These are phyloP conservation scores for Chaetomium olivaceum DNA, from an alignment of 2,329 filamentous ascomycete genomes.

Conservation along the genomic window DNA sequence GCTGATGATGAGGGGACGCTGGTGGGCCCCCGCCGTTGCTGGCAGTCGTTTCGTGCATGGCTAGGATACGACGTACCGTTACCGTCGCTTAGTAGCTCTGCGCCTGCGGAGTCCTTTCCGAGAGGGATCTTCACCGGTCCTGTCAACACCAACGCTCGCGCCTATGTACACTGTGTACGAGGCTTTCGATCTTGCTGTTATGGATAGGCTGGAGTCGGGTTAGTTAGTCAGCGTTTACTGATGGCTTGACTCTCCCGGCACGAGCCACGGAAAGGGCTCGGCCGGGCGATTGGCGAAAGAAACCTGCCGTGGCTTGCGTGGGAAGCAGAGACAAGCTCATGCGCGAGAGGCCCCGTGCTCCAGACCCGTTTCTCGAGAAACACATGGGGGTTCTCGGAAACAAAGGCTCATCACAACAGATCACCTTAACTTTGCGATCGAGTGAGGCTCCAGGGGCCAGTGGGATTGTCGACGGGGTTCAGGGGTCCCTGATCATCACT, in stretches of 20 bases:
- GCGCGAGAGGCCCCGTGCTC: slow-evolving; percentile 14
- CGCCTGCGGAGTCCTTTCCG: not conserved
- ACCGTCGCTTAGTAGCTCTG: slow-evolving; percentile 24
- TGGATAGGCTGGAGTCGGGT: not conserved
- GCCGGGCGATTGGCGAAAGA: not conserved
- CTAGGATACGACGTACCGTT: slow-evolving; percentile 26
- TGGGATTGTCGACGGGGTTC: slow-evolving; percentile 26
- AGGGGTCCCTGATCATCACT: slow-evolving; percentile 35
- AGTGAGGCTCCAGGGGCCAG: slow-evolving; percentile 6
- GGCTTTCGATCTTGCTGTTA: not conserved
- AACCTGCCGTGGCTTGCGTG: not conserved
- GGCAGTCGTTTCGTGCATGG: slow-evolving; percentile 21
- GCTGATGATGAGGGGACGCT: not conserved
- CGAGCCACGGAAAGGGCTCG: not conserved
- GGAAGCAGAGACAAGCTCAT: slow-evolving; percentile 11
- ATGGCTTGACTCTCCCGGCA: not conserved
- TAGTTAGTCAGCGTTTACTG: slow-evolving; percentile 3
- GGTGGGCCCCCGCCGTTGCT: slow-evolving; percentile 11
- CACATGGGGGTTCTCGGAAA: slow-evolving; percentile 35
- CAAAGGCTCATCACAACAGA: slow-evolving; percentile 38
- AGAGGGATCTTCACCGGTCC: not conserved
- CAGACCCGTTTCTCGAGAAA: slow-evolving; percentile 30
- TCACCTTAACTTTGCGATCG: slow-evolving; percentile 21
- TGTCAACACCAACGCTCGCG: not conserved
- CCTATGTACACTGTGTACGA: not conserved